Percentiles rank a stretch among this genome's conserved stretches.
phyloP scores from a whole-genome alignment of 768 basidiomycete genomes.

The Mycena alexandri region DNA sequence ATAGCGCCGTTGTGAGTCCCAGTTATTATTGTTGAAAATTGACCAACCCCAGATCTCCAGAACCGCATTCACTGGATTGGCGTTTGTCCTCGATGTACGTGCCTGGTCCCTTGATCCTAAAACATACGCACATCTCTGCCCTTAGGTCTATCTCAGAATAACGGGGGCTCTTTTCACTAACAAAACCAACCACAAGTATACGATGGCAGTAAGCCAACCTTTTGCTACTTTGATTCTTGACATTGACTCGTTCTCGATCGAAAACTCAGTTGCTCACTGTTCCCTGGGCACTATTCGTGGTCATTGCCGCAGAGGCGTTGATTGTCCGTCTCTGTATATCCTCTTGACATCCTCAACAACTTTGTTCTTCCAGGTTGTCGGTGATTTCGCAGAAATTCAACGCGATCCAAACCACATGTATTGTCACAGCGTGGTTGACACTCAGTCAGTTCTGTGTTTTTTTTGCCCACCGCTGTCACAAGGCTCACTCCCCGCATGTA shows the following conservation, averaged over 20 bases:
- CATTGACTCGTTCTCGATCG: background rate
- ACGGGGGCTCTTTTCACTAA: conserved; percentile 10
- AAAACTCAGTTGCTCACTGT: conserved; percentile 4
- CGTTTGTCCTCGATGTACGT: conserved; percentile 23
- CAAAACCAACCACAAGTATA: conserved; percentile 9
- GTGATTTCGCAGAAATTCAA: conserved; percentile 22
- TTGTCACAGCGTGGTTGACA: conserved; percentile 10
- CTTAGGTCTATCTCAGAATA: conserved; percentile 18
- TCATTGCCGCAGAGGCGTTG: conserved; percentile 9
- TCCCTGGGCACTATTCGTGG: conserved; percentile 21
- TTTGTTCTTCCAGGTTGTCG: conserved; percentile 16
- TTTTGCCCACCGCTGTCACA: no score
- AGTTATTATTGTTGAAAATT: no score
- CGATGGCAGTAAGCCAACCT: background rate
- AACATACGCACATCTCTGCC: no score
- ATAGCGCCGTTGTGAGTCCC: conserved; percentile 10
- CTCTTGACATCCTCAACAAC: no score
- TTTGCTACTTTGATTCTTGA: background rate
- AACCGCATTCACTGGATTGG: conserved; percentile 16
- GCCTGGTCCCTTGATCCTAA: no score
- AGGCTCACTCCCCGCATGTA: background rate
- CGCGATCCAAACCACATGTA: conserved; percentile 27
- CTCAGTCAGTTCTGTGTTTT: conserved; percentile 8
- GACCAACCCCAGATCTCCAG: background rate
- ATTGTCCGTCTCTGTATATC: conserved; percentile 4